Conservation (phyloP, 495 filamentous ascomycete species). For the Cercophora sp. region DNA sequence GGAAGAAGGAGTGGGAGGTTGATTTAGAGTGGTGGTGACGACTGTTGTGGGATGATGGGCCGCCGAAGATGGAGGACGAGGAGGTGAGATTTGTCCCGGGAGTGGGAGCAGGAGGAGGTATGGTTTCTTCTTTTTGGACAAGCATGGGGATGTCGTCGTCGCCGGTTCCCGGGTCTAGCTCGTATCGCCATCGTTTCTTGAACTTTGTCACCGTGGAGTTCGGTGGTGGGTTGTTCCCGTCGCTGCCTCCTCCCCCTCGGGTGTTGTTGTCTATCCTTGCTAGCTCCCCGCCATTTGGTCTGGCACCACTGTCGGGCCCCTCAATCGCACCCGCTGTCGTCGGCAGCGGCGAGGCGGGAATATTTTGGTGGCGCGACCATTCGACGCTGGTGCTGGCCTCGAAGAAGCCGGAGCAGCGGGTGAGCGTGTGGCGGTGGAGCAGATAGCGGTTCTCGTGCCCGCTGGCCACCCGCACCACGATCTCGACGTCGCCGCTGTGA, state of each 20-base stretch:
- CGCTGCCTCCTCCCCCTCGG: slow-evolving; percentile 12
- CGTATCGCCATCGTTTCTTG: slow-evolving; percentile 76
- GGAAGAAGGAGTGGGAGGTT: slow-evolving; percentile 69
- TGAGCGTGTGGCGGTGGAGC: slow-evolving; percentile 76
- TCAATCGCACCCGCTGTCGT: slow-evolving; percentile 43
- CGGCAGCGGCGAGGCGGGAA: slow-evolving; percentile 29
- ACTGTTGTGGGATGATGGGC: slow-evolving; percentile 17
- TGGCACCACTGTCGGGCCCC: slow-evolving; percentile 41
- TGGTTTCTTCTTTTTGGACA: slow-evolving; percentile 66
- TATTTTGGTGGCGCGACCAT: slow-evolving; percentile 60
- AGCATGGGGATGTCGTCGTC: slow-evolving; percentile 82
- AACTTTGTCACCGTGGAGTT: slow-evolving; percentile 23
- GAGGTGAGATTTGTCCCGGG: slow-evolving; percentile 13
- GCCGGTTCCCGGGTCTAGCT: slow-evolving; percentile 71
- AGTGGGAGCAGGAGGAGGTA: background rate
- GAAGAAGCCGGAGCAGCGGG: slow-evolving; percentile 89
- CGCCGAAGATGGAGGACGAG: slow-evolving; percentile 42
- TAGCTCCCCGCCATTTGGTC: slow-evolving; percentile 24
- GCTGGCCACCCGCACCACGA: slow-evolving; percentile 63
- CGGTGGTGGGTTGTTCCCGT: slow-evolving; percentile 9
- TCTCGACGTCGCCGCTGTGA: slow-evolving; percentile 87
- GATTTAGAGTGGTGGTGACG: slow-evolving; percentile 31
- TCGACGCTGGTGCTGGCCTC: slow-evolving; percentile 82
- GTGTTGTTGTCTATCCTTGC: slow-evolving; percentile 28
- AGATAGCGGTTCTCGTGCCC: slow-evolving; percentile 77